Base-by-base conservation (phyloP, 2,329 filamentous ascomycete species). In the Curvularia spicifera region DNA sequence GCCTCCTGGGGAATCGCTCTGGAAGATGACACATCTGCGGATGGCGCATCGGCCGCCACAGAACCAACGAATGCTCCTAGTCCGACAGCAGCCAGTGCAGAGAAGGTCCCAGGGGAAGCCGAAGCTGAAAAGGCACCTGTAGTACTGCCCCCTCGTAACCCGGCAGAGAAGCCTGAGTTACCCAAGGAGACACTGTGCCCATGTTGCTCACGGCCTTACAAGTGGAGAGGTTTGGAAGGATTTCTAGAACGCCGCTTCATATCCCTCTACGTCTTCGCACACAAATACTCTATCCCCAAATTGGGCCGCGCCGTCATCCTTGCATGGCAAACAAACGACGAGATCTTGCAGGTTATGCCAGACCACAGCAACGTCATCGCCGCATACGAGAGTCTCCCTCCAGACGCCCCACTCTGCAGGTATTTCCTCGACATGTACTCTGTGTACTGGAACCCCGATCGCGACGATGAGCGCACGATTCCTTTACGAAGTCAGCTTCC, bases 381-480 rank as follows among this genome's bases (percentile, higher is more conserved):
- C 0, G 73, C 72, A 3, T 76, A 76, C 51, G 68, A 73, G 22
- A 64, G 57, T 35, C 64, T 76, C 1, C 71, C 73, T 1, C 64
- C 71, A 7, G 67, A 70, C 43, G 67, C 73, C 5, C 66, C 71
- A 5, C 61, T 75, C 1, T 76, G 73, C 55, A 62, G 67, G 26
- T 75, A 75, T 64, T 76, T 76, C 53, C 65, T 76, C 13, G 72
- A 76, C 50, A 75, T 75, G 73, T 75, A 76, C 46, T 69, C 63
- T 5, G 73, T 75, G 15, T 75, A 74, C 60, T 76, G 73, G 73
- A 71, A 75, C 35, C 73, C 73, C 2, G 71, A 73, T 22, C 68
- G 69, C 50, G 73, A 76, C 51, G 66, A 69, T 31, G 71, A 74
- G 33, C 67, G 68, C 26, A 72, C 66, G 26, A 65, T 69, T 10